Percentiles rank a stretch among this genome's conserved stretches.
phyloP scores from a whole-genome alignment of 768 basidiomycete species.

The Boletus rubropictus region DNA sequence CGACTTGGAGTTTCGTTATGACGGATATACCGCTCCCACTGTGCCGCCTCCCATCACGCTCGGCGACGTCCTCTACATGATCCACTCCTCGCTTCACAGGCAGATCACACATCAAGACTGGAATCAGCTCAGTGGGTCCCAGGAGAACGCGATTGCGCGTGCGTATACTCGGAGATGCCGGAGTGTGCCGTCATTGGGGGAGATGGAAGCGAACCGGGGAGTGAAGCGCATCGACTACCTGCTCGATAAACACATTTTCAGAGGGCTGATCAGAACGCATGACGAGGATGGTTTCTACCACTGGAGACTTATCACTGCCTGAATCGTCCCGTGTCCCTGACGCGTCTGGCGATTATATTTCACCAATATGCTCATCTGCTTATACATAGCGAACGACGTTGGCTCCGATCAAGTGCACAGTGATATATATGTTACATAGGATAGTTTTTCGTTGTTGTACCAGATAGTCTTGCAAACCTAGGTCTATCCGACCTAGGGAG shows the following conservation, averaged over 20 bases:
- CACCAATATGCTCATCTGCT: constrained; percentile 1
- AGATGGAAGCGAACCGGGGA: constrained; percentile 33
- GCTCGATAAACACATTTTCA: constrained; percentile 31
- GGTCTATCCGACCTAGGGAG: too few species aligned
- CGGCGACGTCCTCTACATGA: constrained; percentile 50
- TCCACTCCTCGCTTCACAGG: constrained; percentile 44
- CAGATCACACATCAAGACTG: constrained; percentile 35
- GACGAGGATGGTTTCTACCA: constrained; percentile 29
- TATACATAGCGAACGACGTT: neutral
- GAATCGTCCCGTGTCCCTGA: neutral
- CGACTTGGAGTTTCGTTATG: constrained; percentile 39
- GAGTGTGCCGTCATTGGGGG: constrained; percentile 26
- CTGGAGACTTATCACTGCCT: constrained; percentile 26
- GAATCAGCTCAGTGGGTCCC: constrained; percentile 24
- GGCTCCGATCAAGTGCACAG: neutral
- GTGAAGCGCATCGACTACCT: constrained; percentile 39
- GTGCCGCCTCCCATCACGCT: constrained; percentile 44
- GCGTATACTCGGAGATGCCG: constrained; percentile 35
- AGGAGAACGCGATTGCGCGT: constrained; percentile 30
- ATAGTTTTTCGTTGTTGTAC: neutral
- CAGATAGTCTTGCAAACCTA: neutral
- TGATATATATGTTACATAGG: neutral
- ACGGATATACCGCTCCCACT: constrained; percentile 21
- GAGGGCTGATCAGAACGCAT: constrained; percentile 30
- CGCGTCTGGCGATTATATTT: neutral